Base-by-base conservation (phyloP, 768 basidiomycete species). In the Pisolithus sp. region DNA sequence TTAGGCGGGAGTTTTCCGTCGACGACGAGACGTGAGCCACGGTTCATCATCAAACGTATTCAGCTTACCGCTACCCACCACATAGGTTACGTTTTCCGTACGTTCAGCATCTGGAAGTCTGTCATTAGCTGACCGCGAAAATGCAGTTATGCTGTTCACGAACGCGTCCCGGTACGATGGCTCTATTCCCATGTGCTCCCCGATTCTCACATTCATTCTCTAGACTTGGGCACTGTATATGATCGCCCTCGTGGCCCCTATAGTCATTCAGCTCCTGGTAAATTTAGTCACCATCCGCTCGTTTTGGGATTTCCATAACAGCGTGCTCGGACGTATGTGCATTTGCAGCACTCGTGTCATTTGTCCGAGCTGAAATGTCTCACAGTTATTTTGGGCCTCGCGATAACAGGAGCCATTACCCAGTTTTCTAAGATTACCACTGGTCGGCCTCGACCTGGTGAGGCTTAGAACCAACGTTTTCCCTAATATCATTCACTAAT, bases 221-320 rank as follows among this genome's bases (percentile, higher is more conserved):
- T 52, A 83, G 80, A 66, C 76, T 58, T 18, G 70, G 41, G 79
- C 76, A 15, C 61, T 84, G 6, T 77, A 76, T 57, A 55, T 81
- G 12, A 80, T 84, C 47, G 76, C 77, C 10, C 44, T 78, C 24
- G 79, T 84, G 2, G 75, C 88, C 3, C 94, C 94, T 0, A 64
- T 90, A 20, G 60, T 82, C 42, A 69, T 92, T 40, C 82, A 90
- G 61, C 75, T 84, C 18, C 57, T 82, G 18, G 76, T 94, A 58
- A 89, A 89, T 58, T 52, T 82, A 20, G 46, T 88, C 13, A 85
- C 90, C 20, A 73, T 91, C 26, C 79, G 86, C n/a, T 86, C 83
- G 3, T 83, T 82, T 73, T 97, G 93, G 93, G 94, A 96, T 62
- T 71, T 86, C 28, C 94, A 96, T 62, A 85, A 81, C 60, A 75